phyloP scores from a whole-genome alignment of 176 grass and related monocot genomes.

The Bolboschoenus planiculmis region DNA sequence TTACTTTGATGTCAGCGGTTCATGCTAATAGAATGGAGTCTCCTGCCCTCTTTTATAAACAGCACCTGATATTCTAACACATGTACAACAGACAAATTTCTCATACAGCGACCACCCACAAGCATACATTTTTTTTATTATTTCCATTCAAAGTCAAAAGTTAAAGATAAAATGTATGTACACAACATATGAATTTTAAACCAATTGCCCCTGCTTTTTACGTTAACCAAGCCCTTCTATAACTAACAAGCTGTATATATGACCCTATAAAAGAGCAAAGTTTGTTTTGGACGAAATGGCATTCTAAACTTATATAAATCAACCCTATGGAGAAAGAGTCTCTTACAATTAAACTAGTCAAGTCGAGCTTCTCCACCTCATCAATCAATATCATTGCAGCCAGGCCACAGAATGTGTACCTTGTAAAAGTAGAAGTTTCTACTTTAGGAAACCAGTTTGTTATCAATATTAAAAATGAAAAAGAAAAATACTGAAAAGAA shows the following conservation, averaged over 20 bases:
- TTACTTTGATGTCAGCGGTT: background rate
- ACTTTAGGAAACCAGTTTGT: background rate
- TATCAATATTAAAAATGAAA: conserved; percentile 10
- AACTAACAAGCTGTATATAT: background rate
- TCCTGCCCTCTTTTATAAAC: background rate
- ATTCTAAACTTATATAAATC: conserved; percentile 15
- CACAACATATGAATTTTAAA: background rate
- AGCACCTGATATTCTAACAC: background rate
- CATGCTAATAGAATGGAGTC: background rate
- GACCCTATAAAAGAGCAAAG: background rate
- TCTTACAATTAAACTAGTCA: conserved; percentile 77
- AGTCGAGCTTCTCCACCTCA: conserved; percentile 73
- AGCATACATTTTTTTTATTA: background rate
- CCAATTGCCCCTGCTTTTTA: background rate
- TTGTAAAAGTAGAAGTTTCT: conserved; percentile 31
- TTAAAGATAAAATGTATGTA: background rate
- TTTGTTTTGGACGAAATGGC: background rate
- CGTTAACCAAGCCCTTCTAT: background rate
- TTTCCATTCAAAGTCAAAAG: background rate
- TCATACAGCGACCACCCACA: background rate
- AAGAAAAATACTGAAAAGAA: conserved; percentile 9
- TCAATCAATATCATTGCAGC: conserved; percentile 87
- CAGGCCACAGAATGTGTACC: conserved; percentile 95
- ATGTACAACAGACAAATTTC: background rate
- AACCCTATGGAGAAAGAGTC: conserved; percentile 11